Base-by-base conservation (phyloP, 345 rosid species). In the Draba incana region DNA sequence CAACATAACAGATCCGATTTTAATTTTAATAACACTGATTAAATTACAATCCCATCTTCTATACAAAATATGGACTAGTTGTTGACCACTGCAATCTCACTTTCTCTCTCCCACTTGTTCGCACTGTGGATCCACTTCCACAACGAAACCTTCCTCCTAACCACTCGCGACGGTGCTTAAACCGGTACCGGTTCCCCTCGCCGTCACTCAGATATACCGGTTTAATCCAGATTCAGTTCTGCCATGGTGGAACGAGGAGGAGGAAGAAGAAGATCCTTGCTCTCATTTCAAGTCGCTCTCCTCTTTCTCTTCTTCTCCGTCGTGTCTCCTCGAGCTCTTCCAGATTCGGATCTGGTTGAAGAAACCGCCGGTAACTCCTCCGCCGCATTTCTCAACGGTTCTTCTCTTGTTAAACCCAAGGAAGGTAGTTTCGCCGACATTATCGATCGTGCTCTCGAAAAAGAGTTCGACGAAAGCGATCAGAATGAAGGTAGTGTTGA, bases 391-490 rank as follows among this genome's bases (percentile, higher is more conserved):
- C 25, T 67, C 12, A 76, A 80, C 33, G 64, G 57, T 69, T 76
- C 78, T 65, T 68, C 78, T 35, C 31, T 68, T 28, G 30, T 10
- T 49, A 77, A 74, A 20, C 80, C 83, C 56, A 84, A 76, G 72
- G 90, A 86, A 76, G 90, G 81, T 54, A 81, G 83, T 76, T 87
- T 92, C 75, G 96, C 92, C 39, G 92, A 85, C 67, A 85, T 92
- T 64, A 86, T 92, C 70, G 96, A 84, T 80, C 91, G 92, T 38
- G 96, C 96, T 72, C 90, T 92, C 28, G 86, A 79, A 66, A 85
- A 87, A 59, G 98, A 92, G 87, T 92, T 89, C 83, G 71, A 83
- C 41, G 98, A 89, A 78, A 87, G 78, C 56, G 96, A 92, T 39
- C 91, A 89, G 70, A 77, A 33, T 55, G 91, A 87, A 80, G 92